A percentile compares a stretch with the other conserved stretches of the same genome.
Evolutionary conservation across 1,284 basidiomycete species (phyloP).

Genomic region (Sanguinoderma infundibulare): DNA sequence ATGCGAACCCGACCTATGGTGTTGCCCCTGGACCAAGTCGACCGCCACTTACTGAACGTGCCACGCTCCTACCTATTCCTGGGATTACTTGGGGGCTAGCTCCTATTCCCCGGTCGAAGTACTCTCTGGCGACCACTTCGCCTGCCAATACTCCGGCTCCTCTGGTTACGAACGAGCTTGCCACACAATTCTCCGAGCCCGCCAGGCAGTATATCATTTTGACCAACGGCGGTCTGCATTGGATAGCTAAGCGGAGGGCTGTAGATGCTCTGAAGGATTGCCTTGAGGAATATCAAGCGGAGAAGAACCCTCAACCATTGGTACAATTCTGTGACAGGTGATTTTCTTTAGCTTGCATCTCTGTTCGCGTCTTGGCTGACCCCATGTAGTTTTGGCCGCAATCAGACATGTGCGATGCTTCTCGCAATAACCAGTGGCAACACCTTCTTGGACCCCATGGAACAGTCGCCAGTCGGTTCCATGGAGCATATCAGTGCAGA

Average conservation of each 20-base stretch:
- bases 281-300: slow-evolving; percentile 71
- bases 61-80: slow-evolving; percentile 75
- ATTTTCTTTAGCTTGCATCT: slow-evolving; percentile 9
- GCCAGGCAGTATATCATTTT: slow-evolving; percentile 85
- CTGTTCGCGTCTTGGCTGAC: slow-evolving; percentile 11
- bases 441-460: slow-evolving; percentile 64
- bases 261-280: slow-evolving; percentile 82
- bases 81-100: slow-evolving; percentile 87
- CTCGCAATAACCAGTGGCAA: slow-evolving; percentile 80
- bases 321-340: slow-evolving; percentile 78
- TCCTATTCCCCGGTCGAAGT: slow-evolving; percentile 47
- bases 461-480: slow-evolving; percentile 50
- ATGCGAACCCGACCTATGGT: slow-evolving; percentile 42
- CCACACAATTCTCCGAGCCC: slow-evolving; percentile 75
- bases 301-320: slow-evolving; percentile 70
- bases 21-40: slow-evolving; percentile 49
- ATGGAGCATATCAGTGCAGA: slow-evolving; percentile 62
- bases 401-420: slow-evolving; percentile 93
- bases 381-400: slow-evolving; percentile 74
- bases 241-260: slow-evolving; percentile 83
- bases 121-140: slow-evolving; percentile 33
- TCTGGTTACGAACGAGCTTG: slow-evolving; percentile 76
- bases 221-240: slow-evolving; percentile 84
- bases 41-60: slow-evolving; percentile 74
- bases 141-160: slow-evolving; percentile 51